A percentile compares a stretch with the other conserved stretches of the same genome.
These are phyloP conservation scores for Carnegiea gigantea DNA, from an alignment of 179 eudicot genomes.

Conservation along the genomic window DNA sequence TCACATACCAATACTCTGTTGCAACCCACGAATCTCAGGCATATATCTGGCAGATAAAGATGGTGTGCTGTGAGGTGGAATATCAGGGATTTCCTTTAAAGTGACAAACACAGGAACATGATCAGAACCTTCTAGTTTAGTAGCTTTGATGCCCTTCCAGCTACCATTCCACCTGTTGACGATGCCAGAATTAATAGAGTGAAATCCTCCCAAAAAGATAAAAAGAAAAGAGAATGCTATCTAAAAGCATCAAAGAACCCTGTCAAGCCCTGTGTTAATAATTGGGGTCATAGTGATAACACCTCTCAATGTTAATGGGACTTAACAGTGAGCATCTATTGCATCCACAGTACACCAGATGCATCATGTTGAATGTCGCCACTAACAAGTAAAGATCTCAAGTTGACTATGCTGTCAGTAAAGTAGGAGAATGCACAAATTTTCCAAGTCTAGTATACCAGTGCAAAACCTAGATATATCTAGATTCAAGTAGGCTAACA, in stretches of 20 bases:
- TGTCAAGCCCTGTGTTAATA: not conserved
- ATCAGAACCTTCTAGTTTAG: constrained; percentile 92
- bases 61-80: constrained; percentile 67
- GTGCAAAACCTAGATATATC: not conserved
- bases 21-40: constrained; percentile 90
- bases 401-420: not conserved
- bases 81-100: constrained; percentile 53
- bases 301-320: not conserved
- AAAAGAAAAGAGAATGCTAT: not conserved
- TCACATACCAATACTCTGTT: constrained; percentile 81
- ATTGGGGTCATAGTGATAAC: not conserved
- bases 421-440: not conserved
- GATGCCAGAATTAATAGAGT: not conserved
- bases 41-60: constrained; percentile 82
- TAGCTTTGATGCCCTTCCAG: constrained; percentile 50
- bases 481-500: not conserved
- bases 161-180: constrained; percentile 69
- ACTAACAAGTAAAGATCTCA: not conserved
- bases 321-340: not conserved
- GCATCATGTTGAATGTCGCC: not conserved
- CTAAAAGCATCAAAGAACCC: constrained; percentile 1
- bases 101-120: constrained; percentile 83
- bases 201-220: not conserved
- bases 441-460: not conserved
- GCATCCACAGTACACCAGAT: too few relatives aligned